phyloP scores from a whole-genome alignment of 1,284 basidiomycete genomes.

The Marasmius sp. region DNA sequence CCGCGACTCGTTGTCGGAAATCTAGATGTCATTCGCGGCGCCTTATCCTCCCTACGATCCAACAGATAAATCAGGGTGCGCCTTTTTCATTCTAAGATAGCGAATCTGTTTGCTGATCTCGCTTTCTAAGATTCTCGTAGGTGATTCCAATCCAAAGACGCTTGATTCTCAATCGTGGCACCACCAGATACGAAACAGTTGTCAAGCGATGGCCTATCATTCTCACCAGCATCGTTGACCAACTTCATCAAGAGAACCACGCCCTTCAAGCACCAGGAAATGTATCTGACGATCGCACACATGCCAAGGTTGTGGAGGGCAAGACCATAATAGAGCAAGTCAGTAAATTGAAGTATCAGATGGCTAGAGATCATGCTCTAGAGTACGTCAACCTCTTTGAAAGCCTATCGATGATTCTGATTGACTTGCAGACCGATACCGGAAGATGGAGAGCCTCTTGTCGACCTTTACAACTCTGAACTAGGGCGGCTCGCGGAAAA shows the following conservation, averaged over 20 bases:
- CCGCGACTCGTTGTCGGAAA: neutral
- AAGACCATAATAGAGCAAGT: constrained; percentile 80
- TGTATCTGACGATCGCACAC: constrained; percentile 14
- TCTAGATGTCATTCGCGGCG: constrained; percentile 40
- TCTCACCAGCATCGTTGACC: constrained; percentile 77
- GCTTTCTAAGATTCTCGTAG: constrained; percentile 54
- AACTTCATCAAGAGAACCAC: constrained; percentile 52
- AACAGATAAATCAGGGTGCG: constrained; percentile 58
- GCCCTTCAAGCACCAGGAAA: constrained; percentile 19
- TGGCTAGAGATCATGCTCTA: constrained; percentile 79
- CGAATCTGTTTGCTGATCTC: neutral
- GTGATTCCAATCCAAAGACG: constrained; percentile 20
- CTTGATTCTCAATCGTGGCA: neutral
- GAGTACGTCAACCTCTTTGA: constrained; percentile 48
- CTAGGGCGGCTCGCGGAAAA: constrained; percentile 50
- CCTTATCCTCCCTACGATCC: constrained; percentile 68
- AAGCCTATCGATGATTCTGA: neutral
- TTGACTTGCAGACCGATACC: constrained; percentile 54
- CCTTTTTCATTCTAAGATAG: neutral
- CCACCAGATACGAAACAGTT: constrained; percentile 41
- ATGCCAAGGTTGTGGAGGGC: constrained; percentile 60
- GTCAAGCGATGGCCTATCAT: constrained; percentile 89
- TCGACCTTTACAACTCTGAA: constrained; percentile 74
- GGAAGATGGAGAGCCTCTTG: constrained; percentile 70
- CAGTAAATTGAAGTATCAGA: constrained; percentile 86